Evolutionary conservation across 306 rosid species (phyloP), one percentile per base, ranked within the genome.

Genomic region (Vachellia collinsii): DNA sequence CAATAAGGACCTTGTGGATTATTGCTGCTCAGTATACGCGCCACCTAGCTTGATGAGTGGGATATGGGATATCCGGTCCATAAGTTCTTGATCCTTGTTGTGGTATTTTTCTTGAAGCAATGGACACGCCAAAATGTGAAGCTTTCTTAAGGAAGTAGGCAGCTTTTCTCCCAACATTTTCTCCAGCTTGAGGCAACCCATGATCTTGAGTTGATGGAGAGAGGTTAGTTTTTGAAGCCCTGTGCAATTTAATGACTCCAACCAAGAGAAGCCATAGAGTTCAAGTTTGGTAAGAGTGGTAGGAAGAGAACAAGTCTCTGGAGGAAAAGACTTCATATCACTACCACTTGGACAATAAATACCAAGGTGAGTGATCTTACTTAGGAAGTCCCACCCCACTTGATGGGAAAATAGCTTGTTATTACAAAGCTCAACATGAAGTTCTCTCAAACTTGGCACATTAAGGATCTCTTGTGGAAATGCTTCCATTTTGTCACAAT

Each of bases 41-140:
- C 0, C 2, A 7, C 1, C 9, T 2, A 53, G 59, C 7, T 54
- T n/a, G 62, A 54, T 54, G 62, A n/a, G 11, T 1, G 29, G 29
- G 25, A 54, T 20, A 25, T 54, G 62, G 62, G 62, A 54, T 7
- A 54, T n/a, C 0, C 3, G 2, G 62, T 4, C 0, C 29, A 7
- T 0, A 54, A 54, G 11, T 1, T n/a, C 0, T 54, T n/a, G 4
- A 38, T 70, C 4, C 64, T 58, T 71, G n/a, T 0, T 61, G 11
- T 62, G 19, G 77, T 62, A 79, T 11, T 1, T 17, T 71, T 79
- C n/a, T n/a, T 4, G 34, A 12, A 71, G 7, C 72, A 70, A 71
- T 12, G 23, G n/a, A 61, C 50, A 0, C 0, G 0, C 0, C 5
- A 0, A 0, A 8, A 79, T 61, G 4, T 0, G 0, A 19, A 79